These are phyloP conservation scores for Colletotrichum endophyticum DNA, from an alignment of 2,329 filamentous ascomycete genomes.

Conservation along the genomic window DNA sequence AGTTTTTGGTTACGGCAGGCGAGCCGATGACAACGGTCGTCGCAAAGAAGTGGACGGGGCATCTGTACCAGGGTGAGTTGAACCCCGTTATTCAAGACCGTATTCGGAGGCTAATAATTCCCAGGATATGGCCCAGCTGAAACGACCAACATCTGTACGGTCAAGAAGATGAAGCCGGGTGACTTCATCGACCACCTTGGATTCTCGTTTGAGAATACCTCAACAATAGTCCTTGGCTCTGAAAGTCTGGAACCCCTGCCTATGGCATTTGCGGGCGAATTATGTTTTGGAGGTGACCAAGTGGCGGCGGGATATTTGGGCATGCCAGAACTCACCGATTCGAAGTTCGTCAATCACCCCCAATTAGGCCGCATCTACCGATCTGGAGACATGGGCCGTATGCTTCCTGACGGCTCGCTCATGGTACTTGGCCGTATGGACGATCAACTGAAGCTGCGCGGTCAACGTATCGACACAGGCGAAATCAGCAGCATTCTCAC, in stretches of 20 bases:
- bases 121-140: constrained; percentile 80
- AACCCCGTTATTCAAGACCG: background rate
- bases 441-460: constrained; percentile 82
- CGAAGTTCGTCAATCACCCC: constrained; percentile 74
- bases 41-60: constrained; percentile 69
- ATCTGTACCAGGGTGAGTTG: constrained; percentile 70
- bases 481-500: constrained; percentile 74
- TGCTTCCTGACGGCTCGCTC: constrained; percentile 79
- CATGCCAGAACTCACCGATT: constrained; percentile 62
- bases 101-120: background rate
- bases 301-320: constrained; percentile 78
- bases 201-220: constrained; percentile 75
- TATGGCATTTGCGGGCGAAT: constrained; percentile 76
- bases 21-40: constrained; percentile 80
- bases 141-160: constrained; percentile 86
- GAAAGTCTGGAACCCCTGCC: constrained; percentile 61
- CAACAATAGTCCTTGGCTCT: constrained; percentile 65
- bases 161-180: constrained; percentile 63
- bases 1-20: constrained; percentile 81
- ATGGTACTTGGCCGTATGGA: constrained; percentile 76
- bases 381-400: constrained; percentile 80
- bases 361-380: constrained; percentile 77
- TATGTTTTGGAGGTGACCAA: constrained; percentile 88
- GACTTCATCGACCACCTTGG: constrained; percentile 81
- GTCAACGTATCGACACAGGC: constrained; percentile 78